phyloP scores from a whole-genome alignment of 2,329 filamentous ascomycete genomes.

The Verticillium klebahnii region DNA sequence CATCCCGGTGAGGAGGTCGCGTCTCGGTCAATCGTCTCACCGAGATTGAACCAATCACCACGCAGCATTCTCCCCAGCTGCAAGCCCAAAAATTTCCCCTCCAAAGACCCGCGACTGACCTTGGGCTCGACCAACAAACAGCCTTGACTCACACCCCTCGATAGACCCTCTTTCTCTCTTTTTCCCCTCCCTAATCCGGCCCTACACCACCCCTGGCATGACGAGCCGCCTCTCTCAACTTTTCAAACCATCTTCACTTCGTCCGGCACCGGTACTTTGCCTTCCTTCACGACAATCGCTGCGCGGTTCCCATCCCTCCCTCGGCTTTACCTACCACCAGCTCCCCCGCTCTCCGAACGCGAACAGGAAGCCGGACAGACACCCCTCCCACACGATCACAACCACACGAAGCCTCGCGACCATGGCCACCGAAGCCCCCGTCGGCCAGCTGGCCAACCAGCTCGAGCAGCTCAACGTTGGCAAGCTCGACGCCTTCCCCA shows the following conservation, averaged over 20 bases:
- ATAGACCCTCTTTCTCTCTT: not conserved
- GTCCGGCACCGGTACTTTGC: constrained; percentile 1
- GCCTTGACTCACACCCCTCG: not conserved
- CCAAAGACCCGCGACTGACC: not conserved
- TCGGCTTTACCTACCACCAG: constrained; percentile 3
- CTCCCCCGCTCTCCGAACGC: not conserved
- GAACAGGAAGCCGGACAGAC: not conserved
- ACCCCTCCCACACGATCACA: not conserved
- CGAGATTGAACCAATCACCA: not conserved
- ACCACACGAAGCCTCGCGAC: constrained; percentile 5
- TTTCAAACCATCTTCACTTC: constrained; percentile 1
- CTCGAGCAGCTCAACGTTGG: constrained; percentile 29
- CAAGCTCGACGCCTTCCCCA: constrained; percentile 40
- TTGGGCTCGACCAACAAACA: not conserved
- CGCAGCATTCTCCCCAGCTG: not conserved
- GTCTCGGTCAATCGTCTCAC: not conserved
- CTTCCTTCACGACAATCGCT: constrained; percentile 1
- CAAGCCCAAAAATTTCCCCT: not conserved
- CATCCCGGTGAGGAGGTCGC: not conserved
- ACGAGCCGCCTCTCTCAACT: not conserved
- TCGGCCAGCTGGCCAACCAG: constrained; percentile 26
- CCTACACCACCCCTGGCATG: constrained; percentile 1
- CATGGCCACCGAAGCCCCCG: constrained; percentile 18
- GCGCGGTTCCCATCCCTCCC: constrained; percentile 1
- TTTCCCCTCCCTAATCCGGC: not conserved